Evolutionary conservation across 2,329 filamentous ascomycete species (phyloP).

Genomic region (Diplodia scrobiculata): DNA sequence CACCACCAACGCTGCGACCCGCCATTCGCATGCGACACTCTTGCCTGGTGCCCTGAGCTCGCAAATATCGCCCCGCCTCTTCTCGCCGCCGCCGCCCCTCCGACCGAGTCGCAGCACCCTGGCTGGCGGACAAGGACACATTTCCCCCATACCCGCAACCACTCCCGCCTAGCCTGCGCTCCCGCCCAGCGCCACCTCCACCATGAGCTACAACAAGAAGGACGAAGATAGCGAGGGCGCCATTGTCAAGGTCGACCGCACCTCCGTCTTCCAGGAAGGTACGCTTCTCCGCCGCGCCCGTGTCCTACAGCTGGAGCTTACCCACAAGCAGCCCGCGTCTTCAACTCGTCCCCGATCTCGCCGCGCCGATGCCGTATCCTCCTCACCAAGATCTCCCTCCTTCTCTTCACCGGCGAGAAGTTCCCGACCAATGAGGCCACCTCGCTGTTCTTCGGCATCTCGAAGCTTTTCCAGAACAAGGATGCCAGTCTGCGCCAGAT

Average conservation of each 20-base stretch:
- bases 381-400: constrained; percentile 92
- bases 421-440: constrained; percentile 98
- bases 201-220: constrained; percentile 97
- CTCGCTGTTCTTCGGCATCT: constrained; percentile 94
- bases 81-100: background rate
- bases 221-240: constrained; percentile 94
- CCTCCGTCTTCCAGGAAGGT: constrained; percentile 99
- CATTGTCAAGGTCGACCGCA: constrained; percentile 96
- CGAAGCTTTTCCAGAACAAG: constrained; percentile 99
- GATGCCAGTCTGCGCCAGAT: constrained; percentile 97
- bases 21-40: constrained; percentile 8
- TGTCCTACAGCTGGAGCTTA: constrained; percentile 42
- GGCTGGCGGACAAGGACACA: constrained; percentile 27
- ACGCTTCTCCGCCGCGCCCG: constrained; percentile 37
- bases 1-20: constrained; percentile 5
- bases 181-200: constrained; percentile 29
- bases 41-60: constrained; percentile 5
- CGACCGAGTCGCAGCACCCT: background rate
- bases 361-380: constrained; percentile 97
- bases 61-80: background rate
- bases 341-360: constrained; percentile 96
- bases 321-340: constrained; percentile 74
- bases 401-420: constrained; percentile 94
- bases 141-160: constrained; percentile 27
- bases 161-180: constrained; percentile 9